Evolutionary conservation across 129 eudicot species (phyloP).

Genomic region (Pulicaria dysenterica): DNA sequence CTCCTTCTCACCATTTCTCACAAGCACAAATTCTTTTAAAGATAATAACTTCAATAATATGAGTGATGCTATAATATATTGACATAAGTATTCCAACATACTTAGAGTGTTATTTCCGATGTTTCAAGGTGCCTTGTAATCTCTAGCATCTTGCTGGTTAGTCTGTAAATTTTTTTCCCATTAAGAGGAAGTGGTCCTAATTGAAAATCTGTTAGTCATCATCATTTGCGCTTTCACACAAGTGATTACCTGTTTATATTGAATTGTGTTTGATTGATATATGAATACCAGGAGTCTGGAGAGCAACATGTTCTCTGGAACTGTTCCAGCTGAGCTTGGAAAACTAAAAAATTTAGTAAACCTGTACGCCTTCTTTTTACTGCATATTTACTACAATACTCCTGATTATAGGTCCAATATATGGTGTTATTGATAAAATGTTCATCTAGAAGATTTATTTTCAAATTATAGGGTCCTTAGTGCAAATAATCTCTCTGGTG

Average conservation of each 20-base stretch:
- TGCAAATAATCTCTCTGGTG: conserved; percentile 59
- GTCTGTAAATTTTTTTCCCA: no score
- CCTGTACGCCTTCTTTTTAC: conserved; percentile 37
- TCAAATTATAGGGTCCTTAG: conserved; percentile 43
- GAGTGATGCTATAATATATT: no score
- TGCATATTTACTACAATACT: not conserved
- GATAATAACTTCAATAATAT: not conserved
- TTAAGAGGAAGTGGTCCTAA: no score
- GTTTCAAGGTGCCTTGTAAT: no score
- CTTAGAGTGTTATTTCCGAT: no score
- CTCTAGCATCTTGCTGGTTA: no score
- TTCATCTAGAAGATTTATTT: not conserved
- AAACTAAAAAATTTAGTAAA: conserved; percentile 44
- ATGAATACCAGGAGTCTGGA: conserved; percentile 57
- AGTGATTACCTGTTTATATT: not conserved
- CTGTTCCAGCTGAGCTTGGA: conserved; percentile 67
- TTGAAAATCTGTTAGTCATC: not conserved
- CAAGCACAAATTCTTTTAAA: not conserved
- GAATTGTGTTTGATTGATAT: not conserved
- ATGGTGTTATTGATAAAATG: not conserved
- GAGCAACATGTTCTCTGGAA: conserved; percentile 55
- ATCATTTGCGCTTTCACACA: not conserved
- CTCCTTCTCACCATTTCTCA: conserved; percentile 21
- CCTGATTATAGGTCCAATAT: not conserved
- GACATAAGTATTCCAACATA: no score